Base-by-base conservation (phyloP, 495 filamentous ascomycete species). In the Aeminium ludgeri region DNA sequence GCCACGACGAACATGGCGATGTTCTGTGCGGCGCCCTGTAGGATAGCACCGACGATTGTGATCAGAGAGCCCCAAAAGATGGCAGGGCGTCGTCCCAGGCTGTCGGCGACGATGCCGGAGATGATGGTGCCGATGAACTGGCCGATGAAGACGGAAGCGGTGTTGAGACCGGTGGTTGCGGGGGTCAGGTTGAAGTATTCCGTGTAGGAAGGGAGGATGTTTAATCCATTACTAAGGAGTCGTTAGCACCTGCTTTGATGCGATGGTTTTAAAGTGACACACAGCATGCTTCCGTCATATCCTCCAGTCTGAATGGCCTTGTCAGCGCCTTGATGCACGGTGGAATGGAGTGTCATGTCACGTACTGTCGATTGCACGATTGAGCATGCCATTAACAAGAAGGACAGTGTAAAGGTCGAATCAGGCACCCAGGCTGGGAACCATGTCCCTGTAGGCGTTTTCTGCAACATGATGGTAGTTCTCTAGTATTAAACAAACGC, bases 391-490 rank as follows among this genome's bases (percentile, higher is more conserved):
- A 69, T 42, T 31, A 69, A 52, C 30, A 68, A 44, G 12, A 63
- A 32, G 0, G 62, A 61, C 3, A 69, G 34, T 5, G 52, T 55
- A 20, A 52, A n/a, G 2, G 64, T 63, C 8, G 60, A 64, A 44
- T 65, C 51, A 8, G 66, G 66, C 27, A 68, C 64, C 58, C 61
- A 66, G n/a, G 65, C 64, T n/a, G 65, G 64, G 33, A 69, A 53
- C 66, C 66, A 69, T 20, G 64, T 69, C 8, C 65, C 65, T 3
- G 65, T 68, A 7, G 38, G 31, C 11, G 60, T 51, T 44, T 48
- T 59, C 36, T 25, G 33, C 20, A 44, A 23, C 41, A 44, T 44
- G 3, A 18, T 36, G 31, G 10, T n/a, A n/a, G n/a, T n/a, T n/a
- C n/a, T n/a, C n/a, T n/a, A n/a, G n/a, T n/a, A n/a, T n/a, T n/a